Base-by-base conservation (phyloP, 2,329 filamentous ascomycete genomes). In the Chrysoporthe puriensis region DNA sequence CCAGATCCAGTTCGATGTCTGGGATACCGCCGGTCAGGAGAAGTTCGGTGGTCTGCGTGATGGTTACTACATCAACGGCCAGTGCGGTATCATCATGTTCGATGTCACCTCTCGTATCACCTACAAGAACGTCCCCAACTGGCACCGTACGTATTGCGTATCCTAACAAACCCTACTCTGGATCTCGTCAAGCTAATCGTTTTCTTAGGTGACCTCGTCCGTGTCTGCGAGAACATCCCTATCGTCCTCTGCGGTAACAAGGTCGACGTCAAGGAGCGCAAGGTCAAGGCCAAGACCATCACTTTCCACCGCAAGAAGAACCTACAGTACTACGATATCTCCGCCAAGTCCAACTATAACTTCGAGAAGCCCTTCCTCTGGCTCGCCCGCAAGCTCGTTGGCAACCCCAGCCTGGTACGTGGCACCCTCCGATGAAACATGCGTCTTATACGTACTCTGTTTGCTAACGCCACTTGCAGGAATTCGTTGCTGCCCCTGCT, bases 281-380 rank as follows among this genome's bases (percentile, higher is more conserved):
- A 99, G 87, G 96, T 99, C 81, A 99, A 99, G 91, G 96, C 96
- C 80, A 99, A 99, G 93, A 96, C 95, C 80, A 99, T 99, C 84
- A 99, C 96, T 74, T 99, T 99, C 92, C 96, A 99, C 89, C 93
- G 96, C 85, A 99, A 99, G 93, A 99, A 99, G 91, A 99, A 98
- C 85, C 91, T 99, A 64, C 96, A 99, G 85, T 99, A 98, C 90
- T 99, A 99, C 88, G 96, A 98, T 77, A 98, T 98, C 81, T 97
- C 94, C 54, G 96, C 96, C 84, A 99, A 98, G 88, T 97, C 94
- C 79, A 98, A 98, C 89, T 98, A 99, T 87, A 98, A 98, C 90
- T 98, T 98, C 83, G 95, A 98, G 91, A 99, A 98, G 90, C 95
- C 95, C 72, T 98, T 99, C 93, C 91, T 98, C 77, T 98, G 96